Conservation (phyloP, 495 filamentous ascomycete genomes). For the Penicillium steckii region DNA sequence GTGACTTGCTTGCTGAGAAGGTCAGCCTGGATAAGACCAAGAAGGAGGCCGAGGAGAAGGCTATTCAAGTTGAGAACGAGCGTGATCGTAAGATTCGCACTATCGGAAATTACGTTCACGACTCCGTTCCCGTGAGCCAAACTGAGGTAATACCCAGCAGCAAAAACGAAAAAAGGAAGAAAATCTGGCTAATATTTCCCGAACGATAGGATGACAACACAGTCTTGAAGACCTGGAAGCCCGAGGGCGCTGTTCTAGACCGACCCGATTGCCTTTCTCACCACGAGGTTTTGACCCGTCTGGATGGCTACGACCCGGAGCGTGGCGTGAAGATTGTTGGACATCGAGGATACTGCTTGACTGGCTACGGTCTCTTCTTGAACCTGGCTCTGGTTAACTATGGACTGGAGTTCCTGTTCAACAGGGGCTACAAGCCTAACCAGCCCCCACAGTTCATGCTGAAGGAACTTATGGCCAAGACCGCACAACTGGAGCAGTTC, state of each 20-base stretch:
- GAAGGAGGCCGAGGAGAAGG: conserved; percentile 70
- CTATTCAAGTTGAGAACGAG: conserved; percentile 67
- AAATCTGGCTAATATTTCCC: neutral
- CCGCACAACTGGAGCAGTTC: conserved; percentile 94
- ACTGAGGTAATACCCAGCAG: conserved; percentile 61
- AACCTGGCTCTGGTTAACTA: conserved; percentile 93
- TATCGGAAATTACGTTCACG: conserved; percentile 93
- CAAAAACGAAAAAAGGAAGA: neutral
- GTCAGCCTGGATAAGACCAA: conserved; percentile 73
- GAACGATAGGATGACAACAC: conserved; percentile 70
- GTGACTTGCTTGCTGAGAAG: conserved; percentile 72
- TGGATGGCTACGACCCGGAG: conserved; percentile 93
- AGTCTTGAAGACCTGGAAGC: conserved; percentile 73
- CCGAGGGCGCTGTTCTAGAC: conserved; percentile 65
- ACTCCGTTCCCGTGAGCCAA: conserved; percentile 84
- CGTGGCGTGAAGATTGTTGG: conserved; percentile 93
- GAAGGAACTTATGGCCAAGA: conserved; percentile 96
- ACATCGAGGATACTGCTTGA: conserved; percentile 92
- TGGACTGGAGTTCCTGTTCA: conserved; percentile 80
- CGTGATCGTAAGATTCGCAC: conserved; percentile 76
- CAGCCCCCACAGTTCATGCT: conserved; percentile 97
- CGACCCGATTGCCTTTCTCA: conserved; percentile 79
- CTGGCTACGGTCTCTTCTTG: conserved; percentile 87
- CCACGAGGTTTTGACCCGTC: conserved; percentile 84
- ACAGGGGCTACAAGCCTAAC: conserved; percentile 77